Conservation (phyloP, 2,329 filamentous ascomycete species). For the Periconia macrospinosa region DNA sequence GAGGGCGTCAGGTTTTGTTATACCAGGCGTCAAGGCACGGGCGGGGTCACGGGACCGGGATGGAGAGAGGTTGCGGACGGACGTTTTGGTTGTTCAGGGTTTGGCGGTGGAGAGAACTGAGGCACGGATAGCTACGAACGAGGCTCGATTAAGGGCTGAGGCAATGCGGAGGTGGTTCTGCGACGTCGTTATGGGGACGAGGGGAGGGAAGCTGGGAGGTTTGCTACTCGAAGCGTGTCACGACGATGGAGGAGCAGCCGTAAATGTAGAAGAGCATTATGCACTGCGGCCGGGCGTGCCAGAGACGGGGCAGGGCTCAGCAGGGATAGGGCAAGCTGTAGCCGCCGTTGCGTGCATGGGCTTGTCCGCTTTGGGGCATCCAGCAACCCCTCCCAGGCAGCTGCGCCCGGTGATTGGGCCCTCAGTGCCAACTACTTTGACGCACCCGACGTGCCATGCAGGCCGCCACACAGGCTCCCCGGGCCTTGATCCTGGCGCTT, state of each 20-base stretch:
- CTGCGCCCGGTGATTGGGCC: slow-evolving; percentile 5
- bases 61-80: slow-evolving; percentile 1
- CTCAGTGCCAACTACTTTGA: too few species aligned
- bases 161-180: slow-evolving; percentile 12
- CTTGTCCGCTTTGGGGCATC: background rate
- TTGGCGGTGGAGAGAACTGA: background rate
- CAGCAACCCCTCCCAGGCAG: background rate
- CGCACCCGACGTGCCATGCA: slow-evolving; percentile 23
- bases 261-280: slow-evolving; percentile 40
- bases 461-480: background rate
- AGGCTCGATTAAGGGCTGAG: slow-evolving; percentile 26
- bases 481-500: slow-evolving; percentile 12
- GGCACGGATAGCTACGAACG: background rate
- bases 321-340: slow-evolving; percentile 7
- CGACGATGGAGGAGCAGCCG: slow-evolving; percentile 24
- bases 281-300: slow-evolving; percentile 20
- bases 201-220: slow-evolving; percentile 30
- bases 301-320: background rate
- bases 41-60: slow-evolving; percentile 28
- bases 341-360: slow-evolving; percentile 7
- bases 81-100: too few species aligned
- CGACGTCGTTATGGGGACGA: slow-evolving; percentile 24
- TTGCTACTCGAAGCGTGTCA: slow-evolving; percentile 42
- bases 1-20: slow-evolving; percentile 38
- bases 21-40: slow-evolving; percentile 28